Base-by-base conservation (phyloP, 2,329 filamentous ascomycete genomes). In the Venturia pyrina region DNA sequence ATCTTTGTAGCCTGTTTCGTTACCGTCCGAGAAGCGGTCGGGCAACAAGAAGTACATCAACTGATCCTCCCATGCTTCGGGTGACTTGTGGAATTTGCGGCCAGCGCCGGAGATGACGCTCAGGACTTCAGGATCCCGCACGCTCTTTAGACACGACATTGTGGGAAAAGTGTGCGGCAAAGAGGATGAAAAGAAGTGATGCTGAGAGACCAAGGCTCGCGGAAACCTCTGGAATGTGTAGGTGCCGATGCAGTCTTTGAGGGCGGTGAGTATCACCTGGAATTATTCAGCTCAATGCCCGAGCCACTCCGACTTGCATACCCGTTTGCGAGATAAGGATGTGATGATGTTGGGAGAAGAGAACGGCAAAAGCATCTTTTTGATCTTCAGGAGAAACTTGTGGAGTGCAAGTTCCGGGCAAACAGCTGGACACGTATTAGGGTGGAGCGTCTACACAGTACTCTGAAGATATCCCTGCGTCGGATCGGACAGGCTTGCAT, bases 31-130 rank as follows among this genome's bases (percentile, higher is more conserved):
- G 62, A 71, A 71, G 13, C 70, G 69, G 43, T 71, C 70, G 2
- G 70, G 70, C 7, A 71, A 66, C 6, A 71, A 66, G 46, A 71
- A 72, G 64, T 71, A 70, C 24, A 71, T 65, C 17, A 66, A 28
- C 57, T 71, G 68, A 53, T 71, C 70, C 61, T 71, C 70, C 70
- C 70, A 71, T 11, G 69, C 68, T 32, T 56, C 10, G n/a, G 70
- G 70, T 10, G 70, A 71, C 53, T 24, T 48, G 63, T 65, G 50
- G n/a, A 65, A 65, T 19, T 57, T 43, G 13, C 37, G 34, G 41
- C 40, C 37, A 15, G n/a, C 53, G 24, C 53, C 28, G 17, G 50
- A 50, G 2, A 65, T 19, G 15, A 60, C 53, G 11, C 15, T n/a
- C 37, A 28, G 63, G 7, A 65, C 53, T 53, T 60, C 63, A n/a